A percentile compares a stretch with the other conserved stretches of the same genome.
phyloP scores from a whole-genome alignment of 1,284 basidiomycete species.

The Marasmius sp. region DNA sequence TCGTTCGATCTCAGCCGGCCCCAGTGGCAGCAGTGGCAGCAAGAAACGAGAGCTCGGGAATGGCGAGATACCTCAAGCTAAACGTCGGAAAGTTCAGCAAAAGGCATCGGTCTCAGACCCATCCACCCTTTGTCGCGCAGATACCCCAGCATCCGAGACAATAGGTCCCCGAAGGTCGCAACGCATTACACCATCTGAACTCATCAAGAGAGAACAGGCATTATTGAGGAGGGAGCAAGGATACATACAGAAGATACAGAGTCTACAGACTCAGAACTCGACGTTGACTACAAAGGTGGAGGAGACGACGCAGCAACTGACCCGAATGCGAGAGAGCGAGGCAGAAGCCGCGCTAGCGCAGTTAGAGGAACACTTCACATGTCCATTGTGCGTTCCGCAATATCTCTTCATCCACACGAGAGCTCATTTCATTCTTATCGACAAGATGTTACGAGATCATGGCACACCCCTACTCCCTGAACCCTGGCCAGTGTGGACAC shows the following conservation, averaged over 20 bases:
- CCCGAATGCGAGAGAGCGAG: slow-evolving; percentile 40
- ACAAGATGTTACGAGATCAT: slow-evolving; percentile 47
- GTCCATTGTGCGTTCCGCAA: slow-evolving; percentile 43
- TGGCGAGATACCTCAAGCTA: neutral
- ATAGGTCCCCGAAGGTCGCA: slow-evolving; percentile 23
- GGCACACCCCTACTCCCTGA: slow-evolving; percentile 59
- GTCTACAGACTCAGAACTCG: slow-evolving; percentile 32
- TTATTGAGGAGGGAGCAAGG: slow-evolving; percentile 35
- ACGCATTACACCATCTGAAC: slow-evolving; percentile 36
- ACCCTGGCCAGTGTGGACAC: slow-evolving; percentile 58
- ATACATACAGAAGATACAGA: slow-evolving; percentile 16
- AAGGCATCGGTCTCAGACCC: neutral
- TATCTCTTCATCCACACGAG: slow-evolving; percentile 9
- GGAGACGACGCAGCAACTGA: slow-evolving; percentile 37
- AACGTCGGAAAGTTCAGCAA: neutral
- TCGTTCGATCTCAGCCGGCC: neutral
- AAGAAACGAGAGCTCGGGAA: neutral
- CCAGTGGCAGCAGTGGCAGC: neutral
- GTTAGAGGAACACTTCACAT: slow-evolving; percentile 60
- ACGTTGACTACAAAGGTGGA: slow-evolving; percentile 36
- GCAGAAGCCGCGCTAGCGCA: slow-evolving; percentile 41
- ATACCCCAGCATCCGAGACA: neutral
- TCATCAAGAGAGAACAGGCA: slow-evolving; percentile 37
- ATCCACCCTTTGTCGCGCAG: neutral
- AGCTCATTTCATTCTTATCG: slow-evolving; percentile 1